Evolutionary conservation across 2,329 filamentous ascomycete species (phyloP).

Genomic region (Escovopsis sp.): DNA sequence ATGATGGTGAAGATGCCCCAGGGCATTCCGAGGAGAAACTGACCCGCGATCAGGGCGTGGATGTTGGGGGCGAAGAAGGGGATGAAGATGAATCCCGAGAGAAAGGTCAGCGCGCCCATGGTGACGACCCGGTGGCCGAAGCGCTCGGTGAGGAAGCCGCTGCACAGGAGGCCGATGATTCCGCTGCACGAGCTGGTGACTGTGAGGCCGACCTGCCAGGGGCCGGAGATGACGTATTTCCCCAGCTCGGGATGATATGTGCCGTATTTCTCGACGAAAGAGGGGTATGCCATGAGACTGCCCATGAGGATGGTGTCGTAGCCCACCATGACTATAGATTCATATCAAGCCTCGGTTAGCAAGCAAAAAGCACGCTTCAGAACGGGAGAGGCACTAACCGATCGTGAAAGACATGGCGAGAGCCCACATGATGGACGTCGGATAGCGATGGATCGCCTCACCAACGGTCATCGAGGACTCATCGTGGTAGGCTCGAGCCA

Average conservation of each 20-base stretch:
- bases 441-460: conserved; percentile 12
- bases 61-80: conserved; percentile 17
- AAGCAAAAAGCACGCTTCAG: not conserved
- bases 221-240: conserved; percentile 20
- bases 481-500: conserved; percentile 8
- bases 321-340: conserved; percentile 24
- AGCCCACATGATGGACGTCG: conserved; percentile 19
- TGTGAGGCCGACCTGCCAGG: conserved; percentile 33
- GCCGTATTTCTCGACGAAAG: conserved; percentile 17
- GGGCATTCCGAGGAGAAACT: conserved; percentile 27
- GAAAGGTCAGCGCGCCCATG: conserved; percentile 28
- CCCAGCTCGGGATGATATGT: conserved; percentile 3
- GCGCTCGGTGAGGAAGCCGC: conserved; percentile 8
- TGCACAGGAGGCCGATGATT: conserved; percentile 12
- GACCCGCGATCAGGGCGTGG: conserved; percentile 25
- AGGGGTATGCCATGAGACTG: conserved; percentile 19
- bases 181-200: conserved; percentile 28
- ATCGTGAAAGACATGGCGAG: conserved; percentile 11
- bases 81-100: conserved; percentile 13
- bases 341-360: not conserved
- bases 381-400: not conserved
- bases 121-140: conserved; percentile 31
- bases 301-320: conserved; percentile 17
- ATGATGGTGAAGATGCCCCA: conserved; percentile 26
- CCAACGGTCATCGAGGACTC: conserved; percentile 11